Conservation (phyloP, 1,139 yeast species). For the Geotrichum macrosporum region DNA sequence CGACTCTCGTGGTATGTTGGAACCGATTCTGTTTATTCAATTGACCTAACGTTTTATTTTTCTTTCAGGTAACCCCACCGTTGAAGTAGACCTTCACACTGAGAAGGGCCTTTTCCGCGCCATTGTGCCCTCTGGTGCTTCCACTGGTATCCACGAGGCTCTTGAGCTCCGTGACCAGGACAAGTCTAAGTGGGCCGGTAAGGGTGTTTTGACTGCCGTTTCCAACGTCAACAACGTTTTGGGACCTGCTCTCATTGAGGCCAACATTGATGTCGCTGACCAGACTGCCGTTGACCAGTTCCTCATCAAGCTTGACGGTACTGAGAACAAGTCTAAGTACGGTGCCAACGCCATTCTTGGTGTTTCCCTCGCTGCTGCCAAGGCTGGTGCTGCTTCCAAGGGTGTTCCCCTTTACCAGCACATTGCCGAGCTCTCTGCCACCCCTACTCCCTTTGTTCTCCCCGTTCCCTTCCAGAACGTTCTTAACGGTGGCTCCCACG, state of each 20-base stretch:
- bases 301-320: conserved; percentile 77
- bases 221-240: conserved; percentile 82
- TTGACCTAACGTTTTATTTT: neutral
- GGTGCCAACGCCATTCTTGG: conserved; percentile 97
- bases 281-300: conserved; percentile 78
- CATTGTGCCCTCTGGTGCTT: conserved; percentile 95
- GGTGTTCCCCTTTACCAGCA: conserved; percentile 81
- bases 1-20: conserved; percentile 81
- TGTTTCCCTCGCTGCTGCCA: conserved; percentile 88
- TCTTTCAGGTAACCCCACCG: conserved; percentile 67
- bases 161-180: conserved; percentile 94
- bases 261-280: conserved; percentile 68
- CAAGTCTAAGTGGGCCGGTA: conserved; percentile 90
- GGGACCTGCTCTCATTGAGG: conserved; percentile 81
- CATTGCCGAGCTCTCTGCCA: conserved; percentile 64
- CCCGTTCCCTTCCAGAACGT: conserved; percentile 98
- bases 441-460: conserved; percentile 70
- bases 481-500: conserved; percentile 98
- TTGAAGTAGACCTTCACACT: conserved; percentile 88
- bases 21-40: neutral
- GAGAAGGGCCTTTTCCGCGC: conserved; percentile 84
- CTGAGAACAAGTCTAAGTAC: conserved; percentile 87
- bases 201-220: conserved; percentile 92
- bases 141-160: conserved; percentile 94
- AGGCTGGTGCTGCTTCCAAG: conserved; percentile 93